Percentiles rank a stretch among this genome's conserved stretches.
phyloP scores from a whole-genome alignment of 1,284 basidiomycete species.

The Xerocomus nothofagi region DNA sequence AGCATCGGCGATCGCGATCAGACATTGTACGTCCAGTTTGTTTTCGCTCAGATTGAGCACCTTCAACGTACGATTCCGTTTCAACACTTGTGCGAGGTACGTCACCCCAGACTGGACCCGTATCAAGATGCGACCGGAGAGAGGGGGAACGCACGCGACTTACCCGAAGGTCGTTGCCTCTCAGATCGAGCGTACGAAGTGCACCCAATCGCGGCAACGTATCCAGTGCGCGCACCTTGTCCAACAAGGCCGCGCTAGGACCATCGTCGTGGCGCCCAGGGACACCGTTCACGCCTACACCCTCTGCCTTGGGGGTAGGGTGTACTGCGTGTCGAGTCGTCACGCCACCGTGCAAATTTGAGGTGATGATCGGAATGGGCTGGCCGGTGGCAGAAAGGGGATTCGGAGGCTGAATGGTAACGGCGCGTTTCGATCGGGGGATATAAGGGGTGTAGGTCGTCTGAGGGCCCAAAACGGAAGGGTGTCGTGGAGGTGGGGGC shows the following conservation, averaged over 20 bases:
- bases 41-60: slow-evolving; percentile 94
- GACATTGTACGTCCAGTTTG: slow-evolving; percentile 81
- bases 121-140: slow-evolving; percentile 5
- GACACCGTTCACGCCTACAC: slow-evolving; percentile 16
- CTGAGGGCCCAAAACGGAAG: slow-evolving; percentile 47
- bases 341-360: slow-evolving; percentile 74
- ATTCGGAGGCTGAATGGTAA: slow-evolving; percentile 34
- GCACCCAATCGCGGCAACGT: slow-evolving; percentile 82
- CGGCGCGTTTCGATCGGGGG: slow-evolving; percentile 56
- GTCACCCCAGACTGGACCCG: slow-evolving; percentile 64
- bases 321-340: slow-evolving; percentile 60
- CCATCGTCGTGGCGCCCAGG: slow-evolving; percentile 43
- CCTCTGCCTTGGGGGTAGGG: background rate
- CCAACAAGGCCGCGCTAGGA: slow-evolving; percentile 71
- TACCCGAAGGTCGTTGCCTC: slow-evolving; percentile 88
- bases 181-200: slow-evolving; percentile 86
- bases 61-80: slow-evolving; percentile 93
- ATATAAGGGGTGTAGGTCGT: slow-evolving; percentile 83
- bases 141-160: too few relatives aligned
- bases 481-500: slow-evolving; percentile 58
- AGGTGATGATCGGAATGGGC: slow-evolving; percentile 70
- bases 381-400: slow-evolving; percentile 57
- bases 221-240: slow-evolving; percentile 82
- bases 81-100: slow-evolving; percentile 93
- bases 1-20: slow-evolving; percentile 85